These are phyloP conservation scores for Trypanosoma theileri DNA, from an alignment of 208 protist genomes.

Conservation along the genomic window DNA sequence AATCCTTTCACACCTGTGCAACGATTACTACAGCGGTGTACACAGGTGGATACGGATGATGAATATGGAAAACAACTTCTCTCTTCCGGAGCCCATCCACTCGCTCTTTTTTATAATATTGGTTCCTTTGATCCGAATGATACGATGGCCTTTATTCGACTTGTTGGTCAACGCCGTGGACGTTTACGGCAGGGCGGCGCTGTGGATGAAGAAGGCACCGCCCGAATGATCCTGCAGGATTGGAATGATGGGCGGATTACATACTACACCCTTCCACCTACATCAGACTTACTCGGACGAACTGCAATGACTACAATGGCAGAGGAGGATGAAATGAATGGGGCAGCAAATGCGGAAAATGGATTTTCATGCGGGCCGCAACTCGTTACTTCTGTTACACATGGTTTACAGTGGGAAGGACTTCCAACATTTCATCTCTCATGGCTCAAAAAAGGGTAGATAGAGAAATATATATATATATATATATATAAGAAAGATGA, in stretches of 20 bases:
- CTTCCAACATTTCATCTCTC: slow-evolving; percentile 88
- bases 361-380: slow-evolving; percentile 29
- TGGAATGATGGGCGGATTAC: slow-evolving; percentile 95
- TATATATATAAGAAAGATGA: not conserved
- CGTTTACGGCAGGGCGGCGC: slow-evolving; percentile 84
- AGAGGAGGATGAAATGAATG: slow-evolving; percentile 24
- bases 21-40: slow-evolving; percentile 88
- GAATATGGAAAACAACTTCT: slow-evolving; percentile 11
- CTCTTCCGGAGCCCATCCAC: slow-evolving; percentile 50
- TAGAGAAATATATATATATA: not conserved
- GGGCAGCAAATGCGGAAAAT: not conserved
- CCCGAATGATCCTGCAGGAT: slow-evolving; percentile 92
- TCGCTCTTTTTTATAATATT: slow-evolving; percentile 85
- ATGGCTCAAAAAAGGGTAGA: slow-evolving; percentile 34
- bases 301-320: slow-evolving; percentile 18
- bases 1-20: slow-evolving; percentile 93
- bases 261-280: slow-evolving; percentile 95
- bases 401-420: slow-evolving; percentile 71
- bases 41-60: slow-evolving; percentile 32
- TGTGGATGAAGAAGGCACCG: slow-evolving; percentile 91
- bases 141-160: slow-evolving; percentile 83
- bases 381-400: slow-evolving; percentile 38
- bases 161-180: slow-evolving; percentile 79
- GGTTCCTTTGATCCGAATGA: slow-evolving; percentile 65
- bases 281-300: slow-evolving; percentile 54